Conservation (phyloP, 371 early-diverging fungal species). For the Zopfochytrium polystomum region DNA sequence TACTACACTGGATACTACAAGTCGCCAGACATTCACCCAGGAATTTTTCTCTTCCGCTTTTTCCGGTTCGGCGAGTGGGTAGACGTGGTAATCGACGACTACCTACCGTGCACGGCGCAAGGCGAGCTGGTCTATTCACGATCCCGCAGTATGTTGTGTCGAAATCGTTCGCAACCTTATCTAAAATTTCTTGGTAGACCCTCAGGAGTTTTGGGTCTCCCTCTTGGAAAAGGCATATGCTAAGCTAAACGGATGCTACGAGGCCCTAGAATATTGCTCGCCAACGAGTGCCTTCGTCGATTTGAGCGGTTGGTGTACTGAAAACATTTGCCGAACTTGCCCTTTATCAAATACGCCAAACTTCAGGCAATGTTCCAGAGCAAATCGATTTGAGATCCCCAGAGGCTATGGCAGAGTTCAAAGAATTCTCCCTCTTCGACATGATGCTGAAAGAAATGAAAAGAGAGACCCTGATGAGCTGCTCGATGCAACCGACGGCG, state of each 20-base stretch:
- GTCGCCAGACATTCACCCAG: slow-evolving; percentile 36
- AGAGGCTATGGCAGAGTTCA: slow-evolving; percentile 22
- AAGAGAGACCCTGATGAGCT: slow-evolving; percentile 39
- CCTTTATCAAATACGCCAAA: neutral
- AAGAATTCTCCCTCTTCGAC: slow-evolving; percentile 13
- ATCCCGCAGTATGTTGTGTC: slow-evolving; percentile 28
- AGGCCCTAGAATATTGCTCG: slow-evolving; percentile 38
- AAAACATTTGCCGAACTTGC: neutral
- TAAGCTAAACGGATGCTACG: slow-evolving; percentile 52
- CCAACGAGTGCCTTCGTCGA: slow-evolving; percentile 36
- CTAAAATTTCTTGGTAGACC: slow-evolving; percentile 6
- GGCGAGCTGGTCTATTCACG: slow-evolving; percentile 46
- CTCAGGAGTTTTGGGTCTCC: slow-evolving; percentile 53
- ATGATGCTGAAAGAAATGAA: slow-evolving; percentile 22
- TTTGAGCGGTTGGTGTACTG: slow-evolving; percentile 1
- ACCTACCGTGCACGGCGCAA: slow-evolving; percentile 39
- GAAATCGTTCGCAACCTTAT: neutral
- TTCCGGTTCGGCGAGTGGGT: slow-evolving; percentile 57
- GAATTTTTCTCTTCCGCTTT: slow-evolving; percentile 53
- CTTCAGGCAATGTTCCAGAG: slow-evolving; percentile 30
- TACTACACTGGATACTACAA: slow-evolving; percentile 36
- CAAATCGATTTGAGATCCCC: slow-evolving; percentile 18
- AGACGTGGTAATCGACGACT: slow-evolving; percentile 62
- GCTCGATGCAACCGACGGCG: slow-evolving; percentile 31
- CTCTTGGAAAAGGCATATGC: slow-evolving; percentile 63